Percentiles rank a stretch among this genome's conserved stretches.
These are phyloP conservation scores for Arabidopsis hybrid DNA, from an alignment of 441 rosid species.

Conservation along the genomic window DNA sequence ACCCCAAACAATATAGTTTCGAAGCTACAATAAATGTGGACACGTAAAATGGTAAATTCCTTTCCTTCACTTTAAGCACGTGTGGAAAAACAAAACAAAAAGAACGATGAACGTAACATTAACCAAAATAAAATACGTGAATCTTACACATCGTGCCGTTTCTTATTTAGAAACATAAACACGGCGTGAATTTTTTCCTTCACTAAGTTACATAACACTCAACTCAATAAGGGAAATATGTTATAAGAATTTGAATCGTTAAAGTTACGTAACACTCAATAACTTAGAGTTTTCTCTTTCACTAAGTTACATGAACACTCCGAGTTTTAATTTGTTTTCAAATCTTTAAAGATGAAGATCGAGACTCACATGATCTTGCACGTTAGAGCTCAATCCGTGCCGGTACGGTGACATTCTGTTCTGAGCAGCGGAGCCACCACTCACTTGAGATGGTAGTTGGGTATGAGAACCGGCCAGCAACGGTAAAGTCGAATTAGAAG, in stretches of 20 bases:
- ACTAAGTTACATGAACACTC: too few species aligned
- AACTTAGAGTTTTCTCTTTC: neutral
- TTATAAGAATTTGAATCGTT: neutral
- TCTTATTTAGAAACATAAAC: slow-evolving; percentile 14
- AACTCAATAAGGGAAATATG: neutral
- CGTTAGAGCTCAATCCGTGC: slow-evolving; percentile 45
- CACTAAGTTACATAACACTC: slow-evolving; percentile 1
- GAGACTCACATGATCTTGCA: slow-evolving; percentile 81
- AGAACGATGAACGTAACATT: slow-evolving; percentile 5
- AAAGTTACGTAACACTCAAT: neutral
- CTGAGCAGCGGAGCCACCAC: slow-evolving; percentile 45
- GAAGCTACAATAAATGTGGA: slow-evolving; percentile 15
- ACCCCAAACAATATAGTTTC: slow-evolving; percentile 10
- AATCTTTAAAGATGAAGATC: slow-evolving; percentile 83
- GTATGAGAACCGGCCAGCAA: slow-evolving; percentile 57
- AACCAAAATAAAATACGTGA: slow-evolving; percentile 9
- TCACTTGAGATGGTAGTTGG: slow-evolving; percentile 46
- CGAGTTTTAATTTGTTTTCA: neutral
- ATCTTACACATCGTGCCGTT: slow-evolving; percentile 21
- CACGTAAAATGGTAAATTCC: slow-evolving; percentile 22
- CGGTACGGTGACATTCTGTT: slow-evolving; percentile 23
- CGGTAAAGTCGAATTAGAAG: slow-evolving; percentile 47
- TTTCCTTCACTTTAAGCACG: slow-evolving; percentile 26
- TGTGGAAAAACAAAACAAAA: neutral
- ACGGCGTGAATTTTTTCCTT: neutral